These are phyloP conservation scores for Monilinia polystroma DNA, from an alignment of 2,329 filamentous ascomycete species.

Conservation along the genomic window DNA sequence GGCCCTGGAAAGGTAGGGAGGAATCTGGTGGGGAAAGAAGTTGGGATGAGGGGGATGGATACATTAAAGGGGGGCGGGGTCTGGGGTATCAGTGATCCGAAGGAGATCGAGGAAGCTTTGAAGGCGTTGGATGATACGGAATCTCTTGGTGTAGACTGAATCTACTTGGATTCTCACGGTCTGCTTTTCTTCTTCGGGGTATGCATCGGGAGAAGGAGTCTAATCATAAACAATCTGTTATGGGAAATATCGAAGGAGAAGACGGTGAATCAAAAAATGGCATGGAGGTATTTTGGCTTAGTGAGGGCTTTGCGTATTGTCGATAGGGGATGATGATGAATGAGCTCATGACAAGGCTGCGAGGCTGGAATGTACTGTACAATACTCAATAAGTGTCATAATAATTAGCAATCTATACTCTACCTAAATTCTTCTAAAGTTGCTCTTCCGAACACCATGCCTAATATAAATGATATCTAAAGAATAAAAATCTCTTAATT, in stretches of 20 bases:
- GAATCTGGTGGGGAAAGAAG: conserved; percentile 92
- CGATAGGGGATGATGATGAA: neutral
- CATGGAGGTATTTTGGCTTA: neutral
- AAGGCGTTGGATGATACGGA: conserved; percentile 65
- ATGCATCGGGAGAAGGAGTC: neutral
- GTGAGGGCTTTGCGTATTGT: neutral
- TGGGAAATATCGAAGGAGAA: neutral
- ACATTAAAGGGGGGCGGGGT: conserved; percentile 84
- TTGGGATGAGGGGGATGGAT: conserved; percentile 78
- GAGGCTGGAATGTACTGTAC: conserved; percentile 24
- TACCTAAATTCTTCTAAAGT: neutral
- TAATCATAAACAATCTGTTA: neutral
- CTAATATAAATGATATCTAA: neutral
- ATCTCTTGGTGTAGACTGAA: conserved; percentile 35
- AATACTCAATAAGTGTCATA: neutral
- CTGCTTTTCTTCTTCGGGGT: neutral
- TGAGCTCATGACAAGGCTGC: conserved; percentile 24
- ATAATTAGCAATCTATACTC: neutral
- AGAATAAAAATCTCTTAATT: no score
- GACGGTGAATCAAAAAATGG: neutral
- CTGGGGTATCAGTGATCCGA: conserved; percentile 84
- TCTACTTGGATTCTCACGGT: neutral
- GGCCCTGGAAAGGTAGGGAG: conserved; percentile 91
- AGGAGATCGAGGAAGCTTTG: conserved; percentile 69
- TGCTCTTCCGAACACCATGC: neutral